Evolutionary conservation across 805 yeast genomes (phyloP), one percentile per base, ranked within the genome.

Genomic region (Candida xyloterini): DNA sequence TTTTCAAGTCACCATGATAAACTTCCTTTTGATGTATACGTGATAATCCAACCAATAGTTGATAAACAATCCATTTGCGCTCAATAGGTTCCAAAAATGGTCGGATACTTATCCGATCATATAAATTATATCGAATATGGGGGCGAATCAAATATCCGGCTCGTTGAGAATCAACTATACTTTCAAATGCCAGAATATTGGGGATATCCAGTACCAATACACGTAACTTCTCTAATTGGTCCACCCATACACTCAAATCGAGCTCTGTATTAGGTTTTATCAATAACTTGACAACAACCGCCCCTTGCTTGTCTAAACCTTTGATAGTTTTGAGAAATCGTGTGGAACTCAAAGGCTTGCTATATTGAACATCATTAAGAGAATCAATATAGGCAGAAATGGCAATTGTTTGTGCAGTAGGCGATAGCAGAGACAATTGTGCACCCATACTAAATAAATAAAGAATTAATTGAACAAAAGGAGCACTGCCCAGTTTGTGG

Each of bases 91-190:
- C 90, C 33, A 91, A 65, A 59, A 90, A 91, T 1, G 98, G 99
- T 29, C 98, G 68, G 6, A 90, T 78, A 31, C 95, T 71, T 28
- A 93, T 68, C 44, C 97, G 67, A 56, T 93, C 98, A 57, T 89
- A 89, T n/a, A 90, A 65, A 54, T 85, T 90, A 35, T 83, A 79
- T 51, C 81, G 75, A 45, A 87, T 67, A 66, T 77, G 79, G 46
- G 91, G 97, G 38, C 99, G 74, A 34, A 91, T 78, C 32, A 91
- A 60, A 64, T 91, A 93, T 0, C 93, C 95, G 0, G 98, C 98
- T 31, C 97, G 70, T 38, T 84, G 95, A 0, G 96, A 87, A 54
- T 90, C 96, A 10, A 89, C 71, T 27, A 93, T 68, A 39, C 80
- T 76, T 33, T 76, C 66, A 63, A 82, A 91, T 5, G 93, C 84